phyloP scores from a whole-genome alignment of 257 asterid species.

The Solanum sejunctum region DNA sequence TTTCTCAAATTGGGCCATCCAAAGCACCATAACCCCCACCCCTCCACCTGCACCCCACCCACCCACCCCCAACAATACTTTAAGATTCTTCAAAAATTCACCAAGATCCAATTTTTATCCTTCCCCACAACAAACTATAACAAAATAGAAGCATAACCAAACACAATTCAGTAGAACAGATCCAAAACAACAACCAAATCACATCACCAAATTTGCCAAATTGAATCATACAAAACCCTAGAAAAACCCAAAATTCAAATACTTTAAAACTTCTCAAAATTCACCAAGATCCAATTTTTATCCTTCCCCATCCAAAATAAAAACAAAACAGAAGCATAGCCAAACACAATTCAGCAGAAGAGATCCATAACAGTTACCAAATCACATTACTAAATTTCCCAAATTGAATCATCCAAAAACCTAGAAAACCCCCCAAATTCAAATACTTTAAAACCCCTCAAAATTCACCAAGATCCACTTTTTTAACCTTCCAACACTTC shows the following conservation, averaged over 20 bases:
- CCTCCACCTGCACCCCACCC: too few relatives aligned
- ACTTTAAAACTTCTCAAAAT: not conserved
- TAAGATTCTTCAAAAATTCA: not conserved
- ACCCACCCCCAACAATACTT: not conserved
- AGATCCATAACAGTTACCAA: not conserved
- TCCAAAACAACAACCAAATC: too few relatives aligned
- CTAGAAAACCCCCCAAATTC: not conserved
- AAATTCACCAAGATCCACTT: conserved; percentile 8
- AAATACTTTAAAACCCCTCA: not conserved
- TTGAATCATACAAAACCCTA: not conserved
- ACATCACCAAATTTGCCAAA: too few relatives aligned
- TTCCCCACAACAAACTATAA: not conserved
- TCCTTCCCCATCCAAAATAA: not conserved
- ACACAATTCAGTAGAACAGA: not conserved
- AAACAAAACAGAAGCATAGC: not conserved
- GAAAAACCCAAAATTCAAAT: not conserved
- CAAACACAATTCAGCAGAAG: not conserved
- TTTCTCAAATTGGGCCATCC: not conserved
- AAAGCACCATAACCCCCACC: not conserved
- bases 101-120: not conserved
- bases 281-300: not conserved
- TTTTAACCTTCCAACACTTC: not conserved
- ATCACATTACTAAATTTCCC: too few relatives aligned
- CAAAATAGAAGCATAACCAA: not conserved
- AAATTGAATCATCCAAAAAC: not conserved